Evolutionary conservation across 2,329 filamentous ascomycete genomes (phyloP), one percentile per base, ranked within the genome.

Genomic region (Passalora sequoiae): DNA sequence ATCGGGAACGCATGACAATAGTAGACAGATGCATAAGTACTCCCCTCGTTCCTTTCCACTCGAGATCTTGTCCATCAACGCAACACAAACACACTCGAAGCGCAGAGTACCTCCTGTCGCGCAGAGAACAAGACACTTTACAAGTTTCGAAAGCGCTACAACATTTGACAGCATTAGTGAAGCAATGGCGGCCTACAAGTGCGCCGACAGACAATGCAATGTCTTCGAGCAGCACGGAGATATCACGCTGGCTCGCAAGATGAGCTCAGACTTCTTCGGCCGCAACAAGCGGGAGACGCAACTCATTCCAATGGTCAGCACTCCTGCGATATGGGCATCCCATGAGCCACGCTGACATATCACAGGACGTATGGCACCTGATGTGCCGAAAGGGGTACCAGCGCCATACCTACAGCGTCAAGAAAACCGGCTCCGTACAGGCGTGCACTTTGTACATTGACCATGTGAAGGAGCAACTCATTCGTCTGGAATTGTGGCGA

Each of bases 321-420:
- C n/a, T n/a, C n/a, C n/a, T n/a, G n/a, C n/a, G n/a, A n/a, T n/a
- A n/a, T n/a, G n/a, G n/a, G n/a, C n/a, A n/a, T n/a, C n/a, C n/a
- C n/a, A n/a, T n/a, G n/a, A n/a, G n/a, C n/a, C n/a, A n/a, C n/a
- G n/a, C 36, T 38, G 24, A 38, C 22, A 38, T 79, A 60, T 12
- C 9, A 12, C 33, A 36, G 33, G 33, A 36, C 8, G 33, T 36
- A 21, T 36, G 33, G 33, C 25, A 32, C 35, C 15, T 37, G 33
- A 36, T 41, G 27, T 92, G 87, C 63, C 78, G 86, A 25, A 89
- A 89, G 60, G 84, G 89, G 59, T 92, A 92, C 61, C 87, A 92
- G 65, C 78, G 86, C 5, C 40, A 35, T 15, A 49, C 46, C 21
- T 64, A 63, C 46, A 43, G 43, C 30, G 49, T 44, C 15, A 47